phyloP scores from a whole-genome alignment of 108 stramenopile species.

The Craspedostauros australis region DNA sequence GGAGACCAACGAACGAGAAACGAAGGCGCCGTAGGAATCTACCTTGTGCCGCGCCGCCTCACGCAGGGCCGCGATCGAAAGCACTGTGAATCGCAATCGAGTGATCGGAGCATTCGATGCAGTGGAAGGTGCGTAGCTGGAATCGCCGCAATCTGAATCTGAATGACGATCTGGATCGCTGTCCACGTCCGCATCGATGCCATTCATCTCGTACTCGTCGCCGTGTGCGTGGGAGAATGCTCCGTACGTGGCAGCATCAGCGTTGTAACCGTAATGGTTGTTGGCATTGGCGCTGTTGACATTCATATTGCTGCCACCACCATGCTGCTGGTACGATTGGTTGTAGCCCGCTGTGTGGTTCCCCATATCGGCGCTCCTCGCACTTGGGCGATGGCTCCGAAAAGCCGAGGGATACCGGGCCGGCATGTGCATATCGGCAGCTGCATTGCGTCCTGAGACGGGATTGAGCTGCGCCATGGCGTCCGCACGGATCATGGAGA shows the following conservation, averaged over 20 bases:
- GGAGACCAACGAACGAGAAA: conserved; percentile 52
- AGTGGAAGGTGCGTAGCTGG: conserved; percentile 60
- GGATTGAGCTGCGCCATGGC: conserved; percentile 43
- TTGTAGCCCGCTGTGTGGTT: neutral
- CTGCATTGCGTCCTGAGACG: neutral
- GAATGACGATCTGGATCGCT: too few relatives aligned
- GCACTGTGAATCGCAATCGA: conserved; percentile 65
- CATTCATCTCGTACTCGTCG: too few relatives aligned
- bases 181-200: too few relatives aligned
- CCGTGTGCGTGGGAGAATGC: too few relatives aligned
- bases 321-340: too few relatives aligned
- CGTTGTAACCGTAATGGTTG: too few relatives aligned
- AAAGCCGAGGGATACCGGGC: neutral
- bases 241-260: too few relatives aligned
- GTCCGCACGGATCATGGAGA: conserved; percentile 55
- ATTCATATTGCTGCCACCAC: too few relatives aligned
- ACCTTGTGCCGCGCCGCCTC: conserved; percentile 59
- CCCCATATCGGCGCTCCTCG: neutral
- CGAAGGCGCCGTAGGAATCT: conserved; percentile 35
- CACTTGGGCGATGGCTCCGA: neutral
- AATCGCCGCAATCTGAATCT: too few relatives aligned
- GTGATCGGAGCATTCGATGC: conserved; percentile 57
- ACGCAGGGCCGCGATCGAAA: conserved; percentile 60
- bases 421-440: neutral
- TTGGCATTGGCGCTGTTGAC: too few relatives aligned